phyloP scores from a whole-genome alignment of 768 basidiomycete genomes.

The Termitomyces titanicus region DNA sequence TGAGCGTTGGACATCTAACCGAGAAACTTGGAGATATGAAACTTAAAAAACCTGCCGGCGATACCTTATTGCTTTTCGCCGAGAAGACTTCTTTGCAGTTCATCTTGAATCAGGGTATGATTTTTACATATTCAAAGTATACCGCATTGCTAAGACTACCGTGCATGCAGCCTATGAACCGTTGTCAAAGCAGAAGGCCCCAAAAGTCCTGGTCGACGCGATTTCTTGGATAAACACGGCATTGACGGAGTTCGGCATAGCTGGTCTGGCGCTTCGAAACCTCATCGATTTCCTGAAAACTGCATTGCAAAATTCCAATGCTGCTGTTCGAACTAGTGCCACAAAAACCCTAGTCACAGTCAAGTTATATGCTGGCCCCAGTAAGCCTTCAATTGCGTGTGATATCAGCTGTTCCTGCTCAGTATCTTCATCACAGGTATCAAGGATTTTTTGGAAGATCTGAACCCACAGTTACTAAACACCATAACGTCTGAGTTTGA shows the following conservation, averaged over 20 bases:
- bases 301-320: constrained; percentile 90
- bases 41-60: constrained; percentile 93
- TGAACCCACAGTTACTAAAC: constrained; percentile 88
- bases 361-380: constrained; percentile 85
- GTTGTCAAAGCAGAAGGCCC: constrained; percentile 92
- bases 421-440: constrained; percentile 51
- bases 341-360: constrained; percentile 91
- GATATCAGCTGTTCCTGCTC: background rate
- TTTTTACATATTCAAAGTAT: background rate
- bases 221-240: constrained; percentile 85
- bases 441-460: constrained; percentile 87
- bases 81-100: constrained; percentile 95
- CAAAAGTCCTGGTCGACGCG: constrained; percentile 93
- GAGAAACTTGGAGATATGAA: constrained; percentile 98
- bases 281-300: constrained; percentile 90
- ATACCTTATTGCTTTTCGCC: constrained; percentile 75
- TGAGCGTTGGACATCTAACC: constrained; percentile 75
- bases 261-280: constrained; percentile 75
- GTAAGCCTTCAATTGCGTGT: constrained; percentile 35
- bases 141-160: constrained; percentile 1
- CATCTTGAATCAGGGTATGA: constrained; percentile 81
- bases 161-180: constrained; percentile 80
- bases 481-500: constrained; percentile 93
- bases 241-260: constrained; percentile 87
- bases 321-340: constrained; percentile 87